These are phyloP conservation scores for Ophiostoma piceae DNA, from an alignment of 2,329 filamentous ascomycete species.

Conservation along the genomic window DNA sequence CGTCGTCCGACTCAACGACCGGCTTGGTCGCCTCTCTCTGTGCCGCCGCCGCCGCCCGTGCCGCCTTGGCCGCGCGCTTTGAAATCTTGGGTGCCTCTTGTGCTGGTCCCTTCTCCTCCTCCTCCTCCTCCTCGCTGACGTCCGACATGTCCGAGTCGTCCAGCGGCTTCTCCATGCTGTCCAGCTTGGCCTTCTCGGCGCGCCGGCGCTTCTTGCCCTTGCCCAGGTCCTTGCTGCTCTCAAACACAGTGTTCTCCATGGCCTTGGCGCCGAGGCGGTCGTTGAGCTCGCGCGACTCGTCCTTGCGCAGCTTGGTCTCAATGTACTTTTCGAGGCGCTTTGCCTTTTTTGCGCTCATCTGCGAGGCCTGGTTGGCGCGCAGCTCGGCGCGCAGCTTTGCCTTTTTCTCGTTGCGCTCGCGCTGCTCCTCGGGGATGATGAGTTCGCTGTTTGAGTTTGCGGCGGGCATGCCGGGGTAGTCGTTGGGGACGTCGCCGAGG, in stretches of 20 bases:
- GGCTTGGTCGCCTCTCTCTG: conserved; percentile 1
- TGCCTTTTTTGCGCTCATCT: conserved; percentile 60
- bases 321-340: conserved; percentile 65
- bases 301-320: conserved; percentile 88
- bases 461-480: conserved; percentile 2
- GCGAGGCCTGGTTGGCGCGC: conserved; percentile 34
- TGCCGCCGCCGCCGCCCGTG: not conserved
- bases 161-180: conserved; percentile 41
- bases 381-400: conserved; percentile 52
- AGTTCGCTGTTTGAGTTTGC: conserved; percentile 52
- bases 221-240: conserved; percentile 72
- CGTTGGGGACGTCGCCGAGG: not conserved
- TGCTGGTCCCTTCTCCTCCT: conserved; percentile 30
- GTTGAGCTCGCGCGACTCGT: conserved; percentile 80
- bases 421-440: conserved; percentile 44
- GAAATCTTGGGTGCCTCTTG: not conserved
- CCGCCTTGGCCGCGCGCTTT: not conserved
- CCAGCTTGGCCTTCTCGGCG: conserved; percentile 56
- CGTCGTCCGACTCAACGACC: not conserved
- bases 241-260: conserved; percentile 75
- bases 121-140: conserved; percentile 34
- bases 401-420: conserved; percentile 50
- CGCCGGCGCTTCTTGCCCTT: conserved; percentile 65
- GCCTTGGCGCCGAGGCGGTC: conserved; percentile 74
- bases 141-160: conserved; percentile 33